Conservation (phyloP, 2,329 filamentous ascomycete genomes). For the Tolypocladium capitatum region DNA sequence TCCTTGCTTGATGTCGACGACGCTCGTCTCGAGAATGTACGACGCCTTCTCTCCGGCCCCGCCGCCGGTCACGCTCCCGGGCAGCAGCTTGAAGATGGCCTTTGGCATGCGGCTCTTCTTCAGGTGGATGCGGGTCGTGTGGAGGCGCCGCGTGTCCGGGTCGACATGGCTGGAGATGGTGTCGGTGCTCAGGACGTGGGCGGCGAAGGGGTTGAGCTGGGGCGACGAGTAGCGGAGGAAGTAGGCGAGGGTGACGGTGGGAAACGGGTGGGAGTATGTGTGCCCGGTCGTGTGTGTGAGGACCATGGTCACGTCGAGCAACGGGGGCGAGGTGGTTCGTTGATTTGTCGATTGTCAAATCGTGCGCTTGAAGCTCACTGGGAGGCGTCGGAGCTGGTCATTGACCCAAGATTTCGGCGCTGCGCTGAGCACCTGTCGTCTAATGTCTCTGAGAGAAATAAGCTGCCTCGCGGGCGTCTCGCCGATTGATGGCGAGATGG, state of each 20-base stretch:
- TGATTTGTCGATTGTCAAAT: neutral
- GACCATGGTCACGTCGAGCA: conserved; percentile 34
- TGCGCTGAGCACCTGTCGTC: conserved; percentile 4
- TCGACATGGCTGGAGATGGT: conserved; percentile 66
- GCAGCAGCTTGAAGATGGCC: conserved; percentile 63
- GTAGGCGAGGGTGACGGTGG: conserved; percentile 76
- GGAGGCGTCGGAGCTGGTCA: conserved; percentile 10
- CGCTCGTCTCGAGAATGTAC: conserved; percentile 69
- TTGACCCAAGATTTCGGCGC: conserved; percentile 6
- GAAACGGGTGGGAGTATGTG: conserved; percentile 68
- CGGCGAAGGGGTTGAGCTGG: conserved; percentile 63
- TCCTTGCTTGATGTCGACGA: conserved; percentile 66
- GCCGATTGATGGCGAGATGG: neutral
- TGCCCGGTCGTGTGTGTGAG: conserved; percentile 54
- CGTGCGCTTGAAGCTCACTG: conserved; percentile 9
- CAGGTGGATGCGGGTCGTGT: conserved; percentile 67
- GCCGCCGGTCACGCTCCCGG: conserved; percentile 54
- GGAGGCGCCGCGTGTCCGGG: conserved; percentile 56
- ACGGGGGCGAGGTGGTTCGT: neutral
- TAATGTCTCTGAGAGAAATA: neutral
- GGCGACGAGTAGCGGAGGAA: conserved; percentile 72
- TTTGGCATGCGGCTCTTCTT: conserved; percentile 69
- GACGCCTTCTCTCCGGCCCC: conserved; percentile 50
- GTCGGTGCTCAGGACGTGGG: conserved; percentile 72
- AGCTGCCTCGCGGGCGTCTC: conserved; percentile 2